These are phyloP conservation scores for Pleurotus tuber-regium DNA, from an alignment of 768 basidiomycete genomes.

Conservation along the genomic window DNA sequence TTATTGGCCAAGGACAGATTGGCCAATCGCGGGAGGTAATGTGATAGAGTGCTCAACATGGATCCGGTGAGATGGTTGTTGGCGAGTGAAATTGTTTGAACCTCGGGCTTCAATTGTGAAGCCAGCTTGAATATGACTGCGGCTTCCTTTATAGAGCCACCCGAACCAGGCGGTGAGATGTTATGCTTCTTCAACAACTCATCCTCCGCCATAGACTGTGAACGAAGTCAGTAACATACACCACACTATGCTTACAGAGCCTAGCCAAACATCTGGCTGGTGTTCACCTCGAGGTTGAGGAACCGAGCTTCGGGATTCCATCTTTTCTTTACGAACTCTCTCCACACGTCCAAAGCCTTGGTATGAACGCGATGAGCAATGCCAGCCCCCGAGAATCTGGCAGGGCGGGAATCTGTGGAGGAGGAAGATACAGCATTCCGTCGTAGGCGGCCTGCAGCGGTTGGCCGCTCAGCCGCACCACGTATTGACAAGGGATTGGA, in stretches of 20 bases:
- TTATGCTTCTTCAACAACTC: constrained; percentile 70
- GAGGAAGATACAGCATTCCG: constrained; percentile 50
- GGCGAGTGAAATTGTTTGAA: constrained; percentile 82
- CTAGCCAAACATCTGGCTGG: not conserved
- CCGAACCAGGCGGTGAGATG: constrained; percentile 67
- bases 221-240: constrained; percentile 12
- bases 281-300: constrained; percentile 79
- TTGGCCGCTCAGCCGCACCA: constrained; percentile 52
- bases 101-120: constrained; percentile 68
- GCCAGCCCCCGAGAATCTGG: constrained; percentile 12
- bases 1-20: constrained; percentile 84
- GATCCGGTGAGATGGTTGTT: constrained; percentile 63
- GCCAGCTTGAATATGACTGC: constrained; percentile 91
- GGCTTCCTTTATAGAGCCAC: constrained; percentile 62
- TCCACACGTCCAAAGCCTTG: constrained; percentile 66
- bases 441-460: constrained; percentile 51
- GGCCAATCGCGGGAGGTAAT: constrained; percentile 76
- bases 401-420: constrained; percentile 13
- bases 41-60: constrained; percentile 56
- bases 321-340: constrained; percentile 67
- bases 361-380: constrained; percentile 22
- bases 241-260: not conserved
- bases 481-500: constrained; percentile 62
- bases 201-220: constrained; percentile 76
- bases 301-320: constrained; percentile 70